These are phyloP conservation scores for Rhodotorula glutinis DNA, from an alignment of 1,284 basidiomycete species.

Conservation along the genomic window DNA sequence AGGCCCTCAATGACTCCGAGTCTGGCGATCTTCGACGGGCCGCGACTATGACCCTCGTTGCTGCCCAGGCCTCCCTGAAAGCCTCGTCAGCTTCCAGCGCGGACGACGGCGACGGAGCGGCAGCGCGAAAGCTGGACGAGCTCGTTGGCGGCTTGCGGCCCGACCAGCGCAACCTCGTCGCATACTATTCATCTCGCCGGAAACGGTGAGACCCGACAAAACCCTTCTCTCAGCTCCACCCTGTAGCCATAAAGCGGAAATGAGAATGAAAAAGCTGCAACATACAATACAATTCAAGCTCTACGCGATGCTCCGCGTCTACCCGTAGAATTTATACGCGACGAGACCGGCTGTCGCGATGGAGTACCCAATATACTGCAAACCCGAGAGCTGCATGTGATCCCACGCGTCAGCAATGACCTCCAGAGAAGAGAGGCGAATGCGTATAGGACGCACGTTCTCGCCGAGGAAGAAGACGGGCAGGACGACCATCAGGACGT, in stretches of 20 bases:
- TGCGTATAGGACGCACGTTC: constrained; percentile 16
- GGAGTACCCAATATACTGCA: constrained; percentile 25
- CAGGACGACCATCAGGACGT: constrained; percentile 33
- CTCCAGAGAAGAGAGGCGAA: too few species aligned
- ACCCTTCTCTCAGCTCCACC: not conserved
- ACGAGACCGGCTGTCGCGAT: constrained; percentile 17
- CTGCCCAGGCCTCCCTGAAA: constrained; percentile 66
- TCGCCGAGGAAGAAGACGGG: constrained; percentile 34
- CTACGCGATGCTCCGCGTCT: not conserved
- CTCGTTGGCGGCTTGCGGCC: constrained; percentile 72
- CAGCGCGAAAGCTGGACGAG: constrained; percentile 56
- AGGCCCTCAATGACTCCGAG: constrained; percentile 68
- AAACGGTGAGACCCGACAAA: not conserved
- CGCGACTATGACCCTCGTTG: constrained; percentile 71
- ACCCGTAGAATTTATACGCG: constrained; percentile 16
- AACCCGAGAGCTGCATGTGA: constrained; percentile 10
- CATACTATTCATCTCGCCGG: constrained; percentile 13
- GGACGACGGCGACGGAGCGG: not conserved
- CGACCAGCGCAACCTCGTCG: constrained; percentile 28
- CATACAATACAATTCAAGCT: not conserved
- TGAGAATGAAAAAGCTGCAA: not conserved
- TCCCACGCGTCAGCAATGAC: too few species aligned
- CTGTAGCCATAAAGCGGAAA: not conserved
- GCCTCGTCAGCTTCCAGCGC: not conserved
- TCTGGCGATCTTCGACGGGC: constrained; percentile 74